Evolutionary conservation across 164 flowering plant species (phyloP), one percentile per base, ranked within the genome.

Genomic region (Nelumbo lutea): DNA sequence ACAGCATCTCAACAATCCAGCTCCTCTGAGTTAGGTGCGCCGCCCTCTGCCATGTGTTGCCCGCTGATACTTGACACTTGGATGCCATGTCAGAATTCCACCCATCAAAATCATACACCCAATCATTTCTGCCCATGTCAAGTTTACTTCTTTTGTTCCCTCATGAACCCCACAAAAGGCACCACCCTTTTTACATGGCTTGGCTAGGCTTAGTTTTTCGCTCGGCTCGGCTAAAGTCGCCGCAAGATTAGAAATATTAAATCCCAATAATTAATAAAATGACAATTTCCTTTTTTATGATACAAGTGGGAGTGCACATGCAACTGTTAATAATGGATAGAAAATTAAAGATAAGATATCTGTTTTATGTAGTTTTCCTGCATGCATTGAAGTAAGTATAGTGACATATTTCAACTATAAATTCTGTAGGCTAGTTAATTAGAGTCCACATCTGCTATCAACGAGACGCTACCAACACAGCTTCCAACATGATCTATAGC

Each of bases 41-140:
- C 86, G 85, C 74, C 86, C 86, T 69, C 73, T 53, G 74, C 76
- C 74, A 83, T 3, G 61, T 81, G 83, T 78, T 78, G 14, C 64
- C 73, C 6, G 38, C 55, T 1, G 11, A 0, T 14, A 45, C 38
- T 39, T 11, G 76, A 44, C 85, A 78, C 64, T 61, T 80, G 81
- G 15, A 3, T 42, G 71, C 77, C 76, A 75, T 43, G 72, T 77
- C 76, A 69, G 64, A 55, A 9, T 59, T n/a, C 71, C 67, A 64
- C 65, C 75, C 65, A 79, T 84, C 83, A 44, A 47, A 15, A 70
- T 80, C 81, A 68, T 64, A 15, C 47, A 9, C 42, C 74, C 75
- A 81, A 79, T 83, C 77, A 85, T 81, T 80, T 74, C 62, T 72
- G 68, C 48, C 51, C 50, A 9, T 39, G 9, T 59, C 57, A 70